Conservation (phyloP, 2,329 filamentous ascomycete species). For the Didymella arachidicola region DNA sequence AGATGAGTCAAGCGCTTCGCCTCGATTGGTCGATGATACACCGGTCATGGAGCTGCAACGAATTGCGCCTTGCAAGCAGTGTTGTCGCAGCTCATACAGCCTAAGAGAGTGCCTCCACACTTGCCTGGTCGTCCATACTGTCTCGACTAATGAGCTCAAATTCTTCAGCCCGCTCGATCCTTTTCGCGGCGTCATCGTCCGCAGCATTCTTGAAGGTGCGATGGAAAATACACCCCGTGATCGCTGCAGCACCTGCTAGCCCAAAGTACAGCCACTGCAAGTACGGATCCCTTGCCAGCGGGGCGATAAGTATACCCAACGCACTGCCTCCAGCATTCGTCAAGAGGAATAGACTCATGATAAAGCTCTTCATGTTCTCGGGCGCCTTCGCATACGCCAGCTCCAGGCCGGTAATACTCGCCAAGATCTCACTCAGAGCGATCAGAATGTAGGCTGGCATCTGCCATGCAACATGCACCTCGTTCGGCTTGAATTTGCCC, state of each 20-base stretch:
- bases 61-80: neutral
- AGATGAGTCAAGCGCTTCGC: too few relatives aligned
- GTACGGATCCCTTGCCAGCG: slow-evolving; percentile 68
- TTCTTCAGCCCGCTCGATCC: slow-evolving; percentile 23
- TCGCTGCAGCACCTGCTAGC: slow-evolving; percentile 59
- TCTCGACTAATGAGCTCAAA: slow-evolving; percentile 22
- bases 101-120: neutral
- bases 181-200: neutral
- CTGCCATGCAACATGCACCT: slow-evolving; percentile 56
- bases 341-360: slow-evolving; percentile 66
- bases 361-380: slow-evolving; percentile 57
- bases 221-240: slow-evolving; percentile 63
- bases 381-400: slow-evolving; percentile 59
- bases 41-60: too few relatives aligned
- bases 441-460: slow-evolving; percentile 57
- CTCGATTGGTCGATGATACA: too few relatives aligned
- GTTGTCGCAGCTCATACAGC: neutral
- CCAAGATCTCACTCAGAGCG: slow-evolving; percentile 57
- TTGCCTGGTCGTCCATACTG: neutral
- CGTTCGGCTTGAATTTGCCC: slow-evolving; percentile 49
- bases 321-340: slow-evolving; percentile 67
- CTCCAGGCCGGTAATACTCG: slow-evolving; percentile 58
- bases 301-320: slow-evolving; percentile 68
- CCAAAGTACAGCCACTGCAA: slow-evolving; percentile 72
- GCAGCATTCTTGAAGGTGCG: slow-evolving; percentile 52